A percentile compares a stretch with the other conserved stretches of the same genome.
These are phyloP conservation scores for Sarcocystis neurona DNA, from an alignment of 169 alveolate species.

Conservation along the genomic window DNA sequence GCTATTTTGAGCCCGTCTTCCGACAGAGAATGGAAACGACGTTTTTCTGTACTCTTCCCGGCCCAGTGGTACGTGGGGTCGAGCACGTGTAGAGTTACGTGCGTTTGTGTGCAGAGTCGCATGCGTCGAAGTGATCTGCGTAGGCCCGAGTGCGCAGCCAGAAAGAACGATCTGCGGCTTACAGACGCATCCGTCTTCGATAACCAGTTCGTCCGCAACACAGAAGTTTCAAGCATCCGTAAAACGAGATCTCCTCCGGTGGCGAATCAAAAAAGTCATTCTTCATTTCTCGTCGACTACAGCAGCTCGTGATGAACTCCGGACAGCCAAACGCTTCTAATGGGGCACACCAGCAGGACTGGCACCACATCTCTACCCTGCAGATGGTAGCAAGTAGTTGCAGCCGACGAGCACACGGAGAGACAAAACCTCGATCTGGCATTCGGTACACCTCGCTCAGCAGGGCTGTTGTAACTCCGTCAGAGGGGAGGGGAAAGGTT, in stretches of 20 bases:
- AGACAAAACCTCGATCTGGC: neutral
- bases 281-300: constrained; percentile 49
- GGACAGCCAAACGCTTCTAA: constrained; percentile 61
- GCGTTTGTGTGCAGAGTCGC: neutral
- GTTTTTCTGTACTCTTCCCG: too few relatives aligned
- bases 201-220: constrained; percentile 55
- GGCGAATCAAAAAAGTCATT: constrained; percentile 37
- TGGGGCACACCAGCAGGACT: constrained; percentile 60
- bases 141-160: neutral
- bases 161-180: neutral
- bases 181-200: neutral
- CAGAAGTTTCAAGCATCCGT: constrained; percentile 40
- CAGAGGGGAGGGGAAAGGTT: neutral
- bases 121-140: neutral
- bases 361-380: constrained; percentile 66
- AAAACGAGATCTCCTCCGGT: constrained; percentile 26
- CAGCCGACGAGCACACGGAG: neutral
- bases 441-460: neutral
- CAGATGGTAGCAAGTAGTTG: neutral
- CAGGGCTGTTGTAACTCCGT: too few relatives aligned
- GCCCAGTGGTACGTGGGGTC: too few relatives aligned
- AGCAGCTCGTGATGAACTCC: constrained; percentile 44
- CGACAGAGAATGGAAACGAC: too few relatives aligned
- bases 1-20: too few relatives aligned
- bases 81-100: neutral